These are phyloP conservation scores for Ananas comosus DNA, from an alignment of 176 grass and related monocot species.

Conservation along the genomic window DNA sequence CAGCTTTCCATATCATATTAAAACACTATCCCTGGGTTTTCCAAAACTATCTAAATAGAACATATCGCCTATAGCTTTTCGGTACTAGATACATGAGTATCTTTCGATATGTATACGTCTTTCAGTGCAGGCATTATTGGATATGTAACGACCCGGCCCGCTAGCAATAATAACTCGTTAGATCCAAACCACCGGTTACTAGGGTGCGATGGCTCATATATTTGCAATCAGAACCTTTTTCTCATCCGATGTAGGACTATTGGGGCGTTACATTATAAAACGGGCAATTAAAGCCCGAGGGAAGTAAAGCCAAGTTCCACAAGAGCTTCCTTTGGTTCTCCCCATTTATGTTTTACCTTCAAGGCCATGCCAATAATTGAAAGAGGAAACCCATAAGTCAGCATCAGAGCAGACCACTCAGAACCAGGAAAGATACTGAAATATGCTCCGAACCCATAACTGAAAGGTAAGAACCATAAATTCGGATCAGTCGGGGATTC, in stretches of 20 bases:
- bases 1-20: not conserved
- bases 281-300: not conserved
- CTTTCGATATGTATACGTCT: too few species aligned
- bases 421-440: constrained; percentile 92
- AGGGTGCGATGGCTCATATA: too few species aligned
- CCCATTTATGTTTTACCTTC: constrained; percentile 36
- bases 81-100: too few species aligned
- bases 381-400: constrained; percentile 95
- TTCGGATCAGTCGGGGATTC: not conserved
- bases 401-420: constrained; percentile 87
- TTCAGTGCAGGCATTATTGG: too few species aligned
- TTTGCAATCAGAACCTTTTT: too few species aligned
- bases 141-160: too few species aligned
- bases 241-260: too few species aligned
- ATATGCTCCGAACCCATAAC: constrained; percentile 95
- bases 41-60: too few species aligned
- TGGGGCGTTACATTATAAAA: not conserved
- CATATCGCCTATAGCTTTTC: too few species aligned
- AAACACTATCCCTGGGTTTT: not conserved
- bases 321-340: too few species aligned
- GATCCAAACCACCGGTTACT: too few species aligned
- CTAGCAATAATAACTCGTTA: too few species aligned
- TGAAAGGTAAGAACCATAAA: constrained; percentile 12
- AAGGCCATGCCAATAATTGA: constrained; percentile 95
- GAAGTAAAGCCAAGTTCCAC: not conserved